Evolutionary conservation across 331 rosid species (phyloP).

Genomic region (Ulmus americana): DNA sequence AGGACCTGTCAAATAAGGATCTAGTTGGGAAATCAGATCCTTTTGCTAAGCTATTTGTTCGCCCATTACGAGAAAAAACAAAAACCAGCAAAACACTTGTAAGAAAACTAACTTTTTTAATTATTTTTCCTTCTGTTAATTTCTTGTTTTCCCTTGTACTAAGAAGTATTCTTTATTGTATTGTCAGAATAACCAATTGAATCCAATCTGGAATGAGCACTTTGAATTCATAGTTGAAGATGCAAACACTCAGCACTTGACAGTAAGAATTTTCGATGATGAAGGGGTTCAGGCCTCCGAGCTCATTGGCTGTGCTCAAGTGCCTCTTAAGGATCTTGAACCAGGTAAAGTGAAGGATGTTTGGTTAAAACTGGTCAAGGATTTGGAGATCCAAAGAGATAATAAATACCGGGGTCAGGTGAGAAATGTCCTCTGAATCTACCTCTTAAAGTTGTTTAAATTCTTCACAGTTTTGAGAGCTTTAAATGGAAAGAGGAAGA

Average conservation of each 20-base stretch:
- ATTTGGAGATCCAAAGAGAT: conserved; percentile 73
- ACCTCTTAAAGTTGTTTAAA: background rate
- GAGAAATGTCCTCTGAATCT: conserved; percentile 19
- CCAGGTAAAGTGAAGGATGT: conserved; percentile 82
- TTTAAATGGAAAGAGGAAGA: no score
- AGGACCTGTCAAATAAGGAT: conserved; percentile 68
- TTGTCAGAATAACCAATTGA: conserved; percentile 75
- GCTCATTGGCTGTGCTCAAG: conserved; percentile 67
- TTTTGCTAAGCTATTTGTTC: conserved; percentile 61
- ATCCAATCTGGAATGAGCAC: conserved; percentile 94
- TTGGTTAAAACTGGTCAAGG: conserved; percentile 83
- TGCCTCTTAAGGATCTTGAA: conserved; percentile 56
- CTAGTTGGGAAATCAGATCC: conserved; percentile 89
- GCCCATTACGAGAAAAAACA: conserved; percentile 68
- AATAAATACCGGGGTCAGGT: conserved; percentile 85
- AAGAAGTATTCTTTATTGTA: conserved; percentile 3
- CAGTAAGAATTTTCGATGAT: conserved; percentile 69
- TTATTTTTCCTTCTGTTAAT: background rate
- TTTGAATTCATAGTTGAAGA: conserved; percentile 79
- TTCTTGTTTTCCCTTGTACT: background rate
- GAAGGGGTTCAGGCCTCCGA: conserved; percentile 79
- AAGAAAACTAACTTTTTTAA: conserved; percentile 30
- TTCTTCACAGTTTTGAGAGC: no score
- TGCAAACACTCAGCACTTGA: conserved; percentile 61
- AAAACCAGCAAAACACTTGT: conserved; percentile 74